phyloP scores from a whole-genome alignment of 1,284 basidiomycete genomes.

The Trametes pubescens region DNA sequence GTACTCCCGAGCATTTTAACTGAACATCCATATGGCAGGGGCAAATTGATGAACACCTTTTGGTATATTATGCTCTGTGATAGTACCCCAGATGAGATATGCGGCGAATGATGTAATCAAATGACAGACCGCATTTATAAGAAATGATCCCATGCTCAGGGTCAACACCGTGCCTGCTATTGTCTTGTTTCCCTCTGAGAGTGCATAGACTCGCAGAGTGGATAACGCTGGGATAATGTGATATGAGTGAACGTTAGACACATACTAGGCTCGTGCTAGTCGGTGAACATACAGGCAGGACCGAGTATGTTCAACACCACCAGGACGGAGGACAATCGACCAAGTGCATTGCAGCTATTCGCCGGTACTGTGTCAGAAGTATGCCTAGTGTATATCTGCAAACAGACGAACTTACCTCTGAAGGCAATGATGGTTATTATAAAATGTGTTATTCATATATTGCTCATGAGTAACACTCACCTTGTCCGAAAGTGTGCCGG shows the following conservation, averaged over 20 bases:
- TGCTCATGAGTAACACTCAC: neutral
- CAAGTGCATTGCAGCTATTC: neutral
- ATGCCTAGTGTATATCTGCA: too few species aligned
- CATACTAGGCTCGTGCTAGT: neutral
- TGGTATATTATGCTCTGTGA: neutral
- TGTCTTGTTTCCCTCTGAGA: neutral
- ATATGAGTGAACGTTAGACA: too few species aligned
- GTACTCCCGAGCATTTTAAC: too few species aligned
- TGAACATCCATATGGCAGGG: too few species aligned
- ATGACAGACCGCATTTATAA: neutral
- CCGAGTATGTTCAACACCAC: neutral
- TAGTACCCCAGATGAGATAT: neutral
- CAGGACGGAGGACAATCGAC: too few species aligned
- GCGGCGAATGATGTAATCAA: neutral
- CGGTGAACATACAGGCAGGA: neutral
- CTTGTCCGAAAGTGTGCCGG: neutral
- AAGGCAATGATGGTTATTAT: neutral
- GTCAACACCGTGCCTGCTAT: neutral
- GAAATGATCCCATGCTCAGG: neutral
- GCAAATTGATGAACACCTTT: neutral
- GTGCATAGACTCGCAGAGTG: neutral
- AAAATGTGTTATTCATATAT: neutral
- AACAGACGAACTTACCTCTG: neutral
- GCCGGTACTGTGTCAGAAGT: too few species aligned
- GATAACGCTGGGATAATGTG: neutral